Base-by-base conservation (phyloP, 768 basidiomycete species). In the Kwoniella newhampshirensis region DNA sequence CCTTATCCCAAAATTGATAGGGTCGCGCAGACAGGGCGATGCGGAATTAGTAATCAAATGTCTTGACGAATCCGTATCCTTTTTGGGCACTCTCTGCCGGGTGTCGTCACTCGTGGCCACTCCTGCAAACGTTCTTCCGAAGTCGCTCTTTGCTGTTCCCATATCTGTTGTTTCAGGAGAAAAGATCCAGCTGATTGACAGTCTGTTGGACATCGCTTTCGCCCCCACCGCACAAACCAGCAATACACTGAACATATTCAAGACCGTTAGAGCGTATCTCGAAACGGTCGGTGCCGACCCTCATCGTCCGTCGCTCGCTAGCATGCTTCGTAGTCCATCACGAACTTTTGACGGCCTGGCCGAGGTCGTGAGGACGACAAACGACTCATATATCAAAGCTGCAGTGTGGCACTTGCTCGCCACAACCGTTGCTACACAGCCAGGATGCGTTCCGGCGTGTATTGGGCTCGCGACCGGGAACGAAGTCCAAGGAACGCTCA, bases 321-420 rank as follows among this genome's bases (percentile, higher is more conserved):
- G 69, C 21, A 53, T 67, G 30, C 52, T 74, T 3, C 58, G 68
- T 3, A 52, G 64, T 47, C 51, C 62, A 41, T 42, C 59, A 25
- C 35, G 30, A 46, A 40, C 54, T 50, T 57, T 47, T 35, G 41
- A 58, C 30, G 37, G 49, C 49, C 27, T 59, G 50, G 23, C 60
- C 32, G n/a, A 50, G 53, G 26, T 68, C 36, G 45, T 48, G 26
- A 23, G 25, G 11, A 32, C 20, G n/a, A 60, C 58, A 40, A 37
- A 60, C 81, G 7, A 80, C 89, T 28, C 85, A 87, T 18, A 86
- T 82, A 47, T 62, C n/a, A 42, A 56, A 8, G 57, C 71, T 8
- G 82, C 87, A 0, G 84, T 89, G 4, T 97, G 93, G 92, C 83
- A 82, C 60, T 87, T 94, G 62, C 85, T 94, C 36, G 78, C 87